Evolutionary conservation across 257 asterid genomes (phyloP).

Genomic region (Jaltomata sinuosa): DNA sequence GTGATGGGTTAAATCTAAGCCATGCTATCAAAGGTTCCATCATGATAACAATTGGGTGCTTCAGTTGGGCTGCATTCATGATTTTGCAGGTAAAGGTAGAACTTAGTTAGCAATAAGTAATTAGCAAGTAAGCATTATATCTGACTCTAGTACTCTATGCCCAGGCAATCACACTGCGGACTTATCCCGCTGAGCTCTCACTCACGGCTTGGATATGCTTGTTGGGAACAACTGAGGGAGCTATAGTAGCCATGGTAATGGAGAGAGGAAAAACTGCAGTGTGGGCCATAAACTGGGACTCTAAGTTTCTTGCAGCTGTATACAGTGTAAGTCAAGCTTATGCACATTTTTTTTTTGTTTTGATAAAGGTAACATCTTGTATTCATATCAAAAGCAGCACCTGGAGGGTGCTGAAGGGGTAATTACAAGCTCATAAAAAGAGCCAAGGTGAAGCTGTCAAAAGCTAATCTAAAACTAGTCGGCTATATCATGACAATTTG

Average conservation of each 20-base stretch:
- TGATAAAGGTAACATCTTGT: too few species aligned
- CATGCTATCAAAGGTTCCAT: constrained; percentile 76
- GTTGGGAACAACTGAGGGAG: constrained; percentile 69
- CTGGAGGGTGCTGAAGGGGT: too few species aligned
- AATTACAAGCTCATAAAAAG: too few species aligned
- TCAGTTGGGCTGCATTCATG: constrained; percentile 88
- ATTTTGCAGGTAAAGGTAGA: constrained; percentile 59
- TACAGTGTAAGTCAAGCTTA: constrained; percentile 58
- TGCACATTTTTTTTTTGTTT: too few species aligned
- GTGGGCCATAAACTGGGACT: constrained; percentile 80
- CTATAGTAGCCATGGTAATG: constrained; percentile 50
- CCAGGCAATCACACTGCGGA: constrained; percentile 60
- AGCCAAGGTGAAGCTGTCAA: too few species aligned
- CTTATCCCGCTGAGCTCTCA: constrained; percentile 75
- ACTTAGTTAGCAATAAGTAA: neutral
- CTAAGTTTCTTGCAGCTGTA: constrained; percentile 57
- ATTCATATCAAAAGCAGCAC: too few species aligned
- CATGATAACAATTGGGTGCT: constrained; percentile 72
- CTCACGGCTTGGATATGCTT: constrained; percentile 92
- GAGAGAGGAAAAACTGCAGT: constrained; percentile 65
- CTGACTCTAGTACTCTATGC: neutral
- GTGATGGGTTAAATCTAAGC: constrained; percentile 29
- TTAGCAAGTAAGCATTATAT: neutral
- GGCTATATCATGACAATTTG: too few species aligned
- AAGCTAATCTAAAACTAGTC: too few species aligned